These are phyloP conservation scores for Claviceps capensis DNA, from an alignment of 2,329 filamentous ascomycete species.

Conservation along the genomic window DNA sequence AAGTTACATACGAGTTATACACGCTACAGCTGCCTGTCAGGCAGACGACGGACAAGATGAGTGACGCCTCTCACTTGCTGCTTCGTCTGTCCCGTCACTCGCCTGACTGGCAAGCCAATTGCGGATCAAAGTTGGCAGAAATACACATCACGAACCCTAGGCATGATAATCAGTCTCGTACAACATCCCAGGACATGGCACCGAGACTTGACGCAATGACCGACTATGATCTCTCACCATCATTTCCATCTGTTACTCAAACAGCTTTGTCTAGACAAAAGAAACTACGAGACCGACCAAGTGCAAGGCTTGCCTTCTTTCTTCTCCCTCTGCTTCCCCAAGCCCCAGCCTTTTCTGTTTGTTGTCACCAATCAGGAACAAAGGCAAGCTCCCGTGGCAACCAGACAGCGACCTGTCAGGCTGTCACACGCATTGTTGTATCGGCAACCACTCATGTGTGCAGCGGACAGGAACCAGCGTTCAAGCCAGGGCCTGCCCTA, in stretches of 20 bases:
- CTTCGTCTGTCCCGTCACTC: neutral
- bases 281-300: no score
- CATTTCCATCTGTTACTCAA: neutral
- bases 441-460: conserved; percentile 2
- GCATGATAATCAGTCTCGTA: neutral
- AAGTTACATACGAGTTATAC: neutral
- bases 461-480: neutral
- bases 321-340: neutral
- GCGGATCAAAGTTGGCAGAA: neutral
- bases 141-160: neutral
- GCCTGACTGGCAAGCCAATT: neutral
- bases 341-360: conserved; percentile 2
- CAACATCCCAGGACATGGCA: neutral
- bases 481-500: neutral
- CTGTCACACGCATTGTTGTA: conserved; percentile 4
- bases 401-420: neutral
- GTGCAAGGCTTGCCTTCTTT: neutral
- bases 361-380: neutral
- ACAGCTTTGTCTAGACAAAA: neutral
- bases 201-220: neutral
- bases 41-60: neutral
- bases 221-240: neutral
- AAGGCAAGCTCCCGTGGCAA: neutral
- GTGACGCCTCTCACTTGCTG: neutral
- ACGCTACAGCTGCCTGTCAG: neutral